These are phyloP conservation scores for Phytophthora capsici DNA, from an alignment of 352 stramenopile species.

Conservation along the genomic window DNA sequence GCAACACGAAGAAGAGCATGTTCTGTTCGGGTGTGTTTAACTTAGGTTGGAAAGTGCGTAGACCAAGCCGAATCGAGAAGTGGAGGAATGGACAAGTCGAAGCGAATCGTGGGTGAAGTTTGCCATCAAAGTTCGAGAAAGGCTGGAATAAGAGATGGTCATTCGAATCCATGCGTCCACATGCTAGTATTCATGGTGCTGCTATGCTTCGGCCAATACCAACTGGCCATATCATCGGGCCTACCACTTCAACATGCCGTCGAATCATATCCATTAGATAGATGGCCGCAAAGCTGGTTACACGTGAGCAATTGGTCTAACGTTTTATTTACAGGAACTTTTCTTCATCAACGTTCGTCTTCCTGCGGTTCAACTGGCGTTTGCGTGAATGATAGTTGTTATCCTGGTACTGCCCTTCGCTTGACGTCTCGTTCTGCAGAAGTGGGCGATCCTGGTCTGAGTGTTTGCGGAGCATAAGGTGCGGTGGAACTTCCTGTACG, in stretches of 20 bases:
- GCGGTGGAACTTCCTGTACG: slow-evolving; percentile 55
- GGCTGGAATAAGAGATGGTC: slow-evolving; percentile 32
- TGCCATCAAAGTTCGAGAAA: slow-evolving; percentile 26
- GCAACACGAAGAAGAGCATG: slow-evolving; percentile 14
- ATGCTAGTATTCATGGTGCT: slow-evolving; percentile 9
- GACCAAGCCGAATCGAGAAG: slow-evolving; percentile 20
- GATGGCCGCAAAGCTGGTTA: slow-evolving; percentile 13
- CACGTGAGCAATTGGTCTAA: slow-evolving; percentile 32
- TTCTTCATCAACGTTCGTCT: slow-evolving; percentile 32
- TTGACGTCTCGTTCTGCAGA: slow-evolving; percentile 23
- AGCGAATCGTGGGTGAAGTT: slow-evolving; percentile 17
- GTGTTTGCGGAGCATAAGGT: slow-evolving; percentile 66
- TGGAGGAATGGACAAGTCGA: slow-evolving; percentile 15
- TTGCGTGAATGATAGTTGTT: slow-evolving; percentile 47
- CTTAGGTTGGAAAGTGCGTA: slow-evolving; percentile 16
- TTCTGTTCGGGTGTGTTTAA: slow-evolving; percentile 11
- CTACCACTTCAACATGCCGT: slow-evolving; percentile 6
- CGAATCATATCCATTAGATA: no score
- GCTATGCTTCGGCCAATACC: background rate
- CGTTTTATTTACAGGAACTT: slow-evolving; percentile 50
- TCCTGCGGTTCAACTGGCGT: slow-evolving; percentile 39
- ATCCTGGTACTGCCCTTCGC: slow-evolving; percentile 22
- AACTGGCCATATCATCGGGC: slow-evolving; percentile 3
- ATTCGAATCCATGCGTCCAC: slow-evolving; percentile 5
- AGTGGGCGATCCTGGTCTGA: slow-evolving; percentile 32